phyloP scores from a whole-genome alignment of 139 green algal genomes.

The Closterium sp. region DNA sequence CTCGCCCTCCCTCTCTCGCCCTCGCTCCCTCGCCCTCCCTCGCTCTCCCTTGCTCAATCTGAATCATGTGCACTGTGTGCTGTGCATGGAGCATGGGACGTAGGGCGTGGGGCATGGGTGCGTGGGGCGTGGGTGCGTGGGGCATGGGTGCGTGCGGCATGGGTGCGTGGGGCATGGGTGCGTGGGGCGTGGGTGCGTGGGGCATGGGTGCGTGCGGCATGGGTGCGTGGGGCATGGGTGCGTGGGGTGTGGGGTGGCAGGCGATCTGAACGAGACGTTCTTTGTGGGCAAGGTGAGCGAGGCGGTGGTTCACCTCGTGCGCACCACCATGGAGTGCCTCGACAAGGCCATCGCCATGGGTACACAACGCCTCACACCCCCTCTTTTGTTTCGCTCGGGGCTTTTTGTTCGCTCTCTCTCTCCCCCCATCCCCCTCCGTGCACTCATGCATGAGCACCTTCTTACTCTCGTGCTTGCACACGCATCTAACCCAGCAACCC shows the following conservation, averaged over 20 bases:
- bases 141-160: neutral
- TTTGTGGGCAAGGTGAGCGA: constrained; percentile 73
- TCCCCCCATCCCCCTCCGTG: neutral
- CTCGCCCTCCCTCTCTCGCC: neutral
- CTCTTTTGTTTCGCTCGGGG: neutral
- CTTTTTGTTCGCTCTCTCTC: neutral
- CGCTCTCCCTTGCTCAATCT: neutral
- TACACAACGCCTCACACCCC: neutral
- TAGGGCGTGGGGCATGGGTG: neutral
- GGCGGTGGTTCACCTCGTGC: constrained; percentile 74
- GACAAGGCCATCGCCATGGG: constrained; percentile 76
- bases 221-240: too few relatives aligned
- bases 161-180: neutral
- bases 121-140: neutral
- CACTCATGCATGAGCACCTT: neutral
- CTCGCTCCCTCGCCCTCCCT: neutral
- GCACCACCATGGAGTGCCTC: constrained; percentile 71
- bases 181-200: neutral
- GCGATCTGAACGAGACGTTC: constrained; percentile 96
- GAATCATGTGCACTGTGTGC: neutral
- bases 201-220: neutral
- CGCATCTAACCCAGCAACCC: neutral
- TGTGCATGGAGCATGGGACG: neutral
- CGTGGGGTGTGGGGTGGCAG: constrained; percentile 10
- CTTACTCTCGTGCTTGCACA: neutral